A percentile compares a stretch with the other conserved stretches of the same genome.
These are phyloP conservation scores for Begonia masoniana DNA, from an alignment of 306 rosid species.

Conservation along the genomic window DNA sequence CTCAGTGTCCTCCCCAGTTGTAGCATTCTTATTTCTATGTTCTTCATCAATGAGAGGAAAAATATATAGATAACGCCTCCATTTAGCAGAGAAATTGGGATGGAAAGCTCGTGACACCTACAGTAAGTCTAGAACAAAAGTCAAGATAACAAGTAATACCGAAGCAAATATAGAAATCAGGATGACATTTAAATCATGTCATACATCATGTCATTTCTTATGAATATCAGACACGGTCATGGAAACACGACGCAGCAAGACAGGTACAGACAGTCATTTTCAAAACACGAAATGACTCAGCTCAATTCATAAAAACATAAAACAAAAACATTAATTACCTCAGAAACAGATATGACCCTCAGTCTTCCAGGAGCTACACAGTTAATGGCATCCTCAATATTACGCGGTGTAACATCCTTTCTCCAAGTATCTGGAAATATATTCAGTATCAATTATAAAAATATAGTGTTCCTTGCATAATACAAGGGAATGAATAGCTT, in stretches of 20 bases:
- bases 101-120: conserved; percentile 87
- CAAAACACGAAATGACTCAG: too few relatives aligned
- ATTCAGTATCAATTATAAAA: background rate
- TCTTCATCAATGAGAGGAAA: conserved; percentile 55
- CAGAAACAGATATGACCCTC: conserved; percentile 47
- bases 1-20: conserved; percentile 21
- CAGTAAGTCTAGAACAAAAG: conserved; percentile 12
- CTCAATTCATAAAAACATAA: background rate
- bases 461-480: conserved; percentile 1
- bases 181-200: too few relatives aligned
- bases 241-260: background rate
- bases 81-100: conserved; percentile 90
- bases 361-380: conserved; percentile 63
- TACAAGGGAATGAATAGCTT: conserved; percentile 3
- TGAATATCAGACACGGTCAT: background rate
- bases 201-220: too few relatives aligned
- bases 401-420: conserved; percentile 52
- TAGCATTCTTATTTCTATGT: conserved; percentile 19
- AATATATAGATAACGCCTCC: conserved; percentile 85
- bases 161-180: too few relatives aligned
- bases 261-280: background rate
- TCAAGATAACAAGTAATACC: background rate
- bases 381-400: conserved; percentile 64
- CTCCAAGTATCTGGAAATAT: conserved; percentile 67
- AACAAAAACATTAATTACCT: conserved; percentile 24